Evolutionary conservation across 2,329 filamentous ascomycete species (phyloP), one percentile per base, ranked within the genome.

Genomic region (Aspergillus brasiliensis): DNA sequence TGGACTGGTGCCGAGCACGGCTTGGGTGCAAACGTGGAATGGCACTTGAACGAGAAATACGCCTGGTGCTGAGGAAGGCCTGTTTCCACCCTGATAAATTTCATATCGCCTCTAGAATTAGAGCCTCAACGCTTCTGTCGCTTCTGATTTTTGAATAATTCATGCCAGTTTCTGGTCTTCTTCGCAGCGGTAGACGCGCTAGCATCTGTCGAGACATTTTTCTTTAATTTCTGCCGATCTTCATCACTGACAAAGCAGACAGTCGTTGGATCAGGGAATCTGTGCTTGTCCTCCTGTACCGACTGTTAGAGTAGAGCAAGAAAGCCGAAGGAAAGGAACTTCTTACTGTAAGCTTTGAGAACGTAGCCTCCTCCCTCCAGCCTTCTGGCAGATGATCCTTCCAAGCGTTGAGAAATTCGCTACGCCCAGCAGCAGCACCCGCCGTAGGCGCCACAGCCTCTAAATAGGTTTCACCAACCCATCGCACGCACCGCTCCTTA

Each of bases 21-120:
- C 10, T 60, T 77, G 15, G 71, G 73, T 15, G 69, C 77, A 23
- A 71, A 78, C 6, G 74, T 80, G 47, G 76, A 80, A 57, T 82
- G 80, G 80, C 59, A 77, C 25, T 74, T 73, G 69, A 82, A 81
- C 60, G 78, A 82, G 71, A 81, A 80, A 67, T 82, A 80, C 63
- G 75, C 73, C 49, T 82, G 80, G 80, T 82, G 80, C 62, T 82
- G 69, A 75, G 44, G 6, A 21, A n/a, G 44, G n/a, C 8, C 8
- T 25, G 46, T 31, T 31, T 19, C 17, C 10, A 23, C 40, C 31
- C 31, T 44, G 19, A 21, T 46, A 17, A 28, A 7, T 13, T 21
- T 27, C 21, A 34, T 34, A 34, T 13, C 13, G 11, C 31, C 21
- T 37, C 49, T 60, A 57, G 57, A 55, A 53, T 54, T 62, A 64